Conservation (phyloP, 495 filamentous ascomycete species). For the Annulohypoxylon bovei region DNA sequence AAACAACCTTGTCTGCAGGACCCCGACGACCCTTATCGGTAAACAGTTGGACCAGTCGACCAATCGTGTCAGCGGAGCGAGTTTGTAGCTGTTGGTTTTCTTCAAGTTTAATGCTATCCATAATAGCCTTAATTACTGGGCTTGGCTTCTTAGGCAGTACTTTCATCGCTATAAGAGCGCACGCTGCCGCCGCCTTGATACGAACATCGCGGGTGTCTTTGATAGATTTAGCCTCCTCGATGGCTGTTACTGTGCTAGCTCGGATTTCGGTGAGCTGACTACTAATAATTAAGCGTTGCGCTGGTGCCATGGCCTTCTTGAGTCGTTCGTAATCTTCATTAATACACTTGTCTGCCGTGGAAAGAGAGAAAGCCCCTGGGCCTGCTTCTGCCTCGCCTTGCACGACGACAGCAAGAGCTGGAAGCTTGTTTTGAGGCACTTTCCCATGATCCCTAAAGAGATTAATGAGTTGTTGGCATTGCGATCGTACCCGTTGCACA, state of each 20-base stretch:
- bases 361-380: constrained; percentile 87
- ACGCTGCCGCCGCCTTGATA: constrained; percentile 85
- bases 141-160: constrained; percentile 90
- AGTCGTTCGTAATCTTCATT: constrained; percentile 83
- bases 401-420: constrained; percentile 83
- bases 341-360: constrained; percentile 86
- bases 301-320: constrained; percentile 83
- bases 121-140: constrained; percentile 90
- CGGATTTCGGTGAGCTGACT: constrained; percentile 80
- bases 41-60: constrained; percentile 84
- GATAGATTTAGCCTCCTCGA: constrained; percentile 78
- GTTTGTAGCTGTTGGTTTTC: constrained; percentile 90
- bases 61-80: constrained; percentile 85
- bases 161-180: constrained; percentile 85
- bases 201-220: constrained; percentile 88
- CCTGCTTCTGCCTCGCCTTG: constrained; percentile 92
- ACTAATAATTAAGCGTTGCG: constrained; percentile 80
- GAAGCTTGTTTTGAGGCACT: constrained; percentile 75
- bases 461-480: constrained; percentile 88
- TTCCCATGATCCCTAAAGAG: constrained; percentile 88
- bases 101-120: constrained; percentile 97
- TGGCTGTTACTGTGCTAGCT: constrained; percentile 70
- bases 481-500: constrained; percentile 85
- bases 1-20: constrained; percentile 91
- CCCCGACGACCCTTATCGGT: constrained; percentile 76